These are phyloP conservation scores for Alternaria arbusti DNA, from an alignment of 2,329 filamentous ascomycete species.

Conservation along the genomic window DNA sequence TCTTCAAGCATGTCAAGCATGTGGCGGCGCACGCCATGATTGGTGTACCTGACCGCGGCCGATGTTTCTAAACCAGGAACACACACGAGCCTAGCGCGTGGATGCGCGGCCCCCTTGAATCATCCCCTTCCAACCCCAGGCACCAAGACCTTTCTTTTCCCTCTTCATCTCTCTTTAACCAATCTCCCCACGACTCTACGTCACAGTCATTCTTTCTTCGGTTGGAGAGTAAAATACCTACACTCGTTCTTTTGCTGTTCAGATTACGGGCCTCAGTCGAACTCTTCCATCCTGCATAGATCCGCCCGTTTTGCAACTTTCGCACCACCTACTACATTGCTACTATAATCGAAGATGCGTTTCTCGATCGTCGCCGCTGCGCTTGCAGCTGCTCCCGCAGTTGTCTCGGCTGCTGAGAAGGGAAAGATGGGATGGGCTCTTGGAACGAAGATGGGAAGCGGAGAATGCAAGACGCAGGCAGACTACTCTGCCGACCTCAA, in stretches of 20 bases:
- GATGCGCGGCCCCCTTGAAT: conserved; percentile 20
- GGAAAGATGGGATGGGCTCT: conserved; percentile 70
- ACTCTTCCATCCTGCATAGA: neutral
- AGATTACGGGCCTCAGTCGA: neutral
- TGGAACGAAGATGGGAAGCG: conserved; percentile 66
- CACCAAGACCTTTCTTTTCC: conserved; percentile 12
- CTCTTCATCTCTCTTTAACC: conserved; percentile 11
- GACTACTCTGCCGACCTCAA: conserved; percentile 73
- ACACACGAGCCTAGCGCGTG: conserved; percentile 26
- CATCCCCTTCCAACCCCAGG: conserved; percentile 20
- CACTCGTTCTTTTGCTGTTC: conserved; percentile 20
- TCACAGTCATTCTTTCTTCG: conserved; percentile 35
- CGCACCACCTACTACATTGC: neutral
- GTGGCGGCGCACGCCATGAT: conserved; percentile 12
- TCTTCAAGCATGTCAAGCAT: conserved; percentile 6
- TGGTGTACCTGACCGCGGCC: conserved; percentile 21
- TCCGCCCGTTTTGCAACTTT: neutral
- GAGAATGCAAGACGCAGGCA: conserved; percentile 64
- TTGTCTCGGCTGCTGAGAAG: conserved; percentile 55
- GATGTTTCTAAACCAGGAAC: conserved; percentile 8
- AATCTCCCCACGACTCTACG: conserved; percentile 18
- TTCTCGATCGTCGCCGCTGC: conserved; percentile 42
- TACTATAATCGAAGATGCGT: conserved; percentile 38
- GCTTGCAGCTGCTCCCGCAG: conserved; percentile 51
- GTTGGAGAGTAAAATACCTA: conserved; percentile 13